Percentiles rank a stretch among this genome's conserved stretches.
Evolutionary conservation across 2,329 filamentous ascomycete genomes (phyloP).

Genomic region (Aspergillus aculeatinus): DNA sequence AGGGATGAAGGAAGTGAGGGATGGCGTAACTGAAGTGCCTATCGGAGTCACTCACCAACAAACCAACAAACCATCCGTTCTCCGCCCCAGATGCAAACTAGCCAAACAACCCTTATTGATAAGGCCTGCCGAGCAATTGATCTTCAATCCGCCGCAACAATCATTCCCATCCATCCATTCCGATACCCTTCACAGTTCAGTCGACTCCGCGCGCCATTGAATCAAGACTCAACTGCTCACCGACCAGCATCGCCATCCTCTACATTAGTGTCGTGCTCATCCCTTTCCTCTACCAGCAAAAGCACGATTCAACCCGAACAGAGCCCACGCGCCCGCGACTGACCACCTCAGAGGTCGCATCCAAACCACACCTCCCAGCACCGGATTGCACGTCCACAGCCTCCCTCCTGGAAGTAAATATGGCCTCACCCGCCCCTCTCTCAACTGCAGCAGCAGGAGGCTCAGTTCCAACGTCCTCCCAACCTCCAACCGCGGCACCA

Average conservation of each 20-base stretch:
- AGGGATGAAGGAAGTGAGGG: background rate
- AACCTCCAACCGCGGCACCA: background rate
- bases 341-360: background rate
- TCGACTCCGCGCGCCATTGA: background rate
- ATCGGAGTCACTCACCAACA: slow-evolving; percentile 32
- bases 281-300: background rate
- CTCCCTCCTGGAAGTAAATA: background rate
- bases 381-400: background rate
- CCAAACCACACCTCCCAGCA: background rate
- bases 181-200: background rate
- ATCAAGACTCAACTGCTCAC: no score
- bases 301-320: background rate
- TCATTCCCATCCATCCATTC: slow-evolving; percentile 10
- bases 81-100: slow-evolving; percentile 32
- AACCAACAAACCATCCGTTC: slow-evolving; percentile 27
- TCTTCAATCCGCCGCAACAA: background rate
- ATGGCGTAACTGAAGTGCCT: background rate
- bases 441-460: background rate
- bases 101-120: slow-evolving; percentile 31
- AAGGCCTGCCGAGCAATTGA: slow-evolving; percentile 16
- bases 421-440: background rate
- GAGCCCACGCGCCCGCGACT: background rate
- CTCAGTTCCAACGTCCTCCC: background rate
- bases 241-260: no score
- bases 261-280: background rate